Base-by-base conservation (phyloP, 2,329 filamentous ascomycete species). In the Sporothrix phasma region DNA sequence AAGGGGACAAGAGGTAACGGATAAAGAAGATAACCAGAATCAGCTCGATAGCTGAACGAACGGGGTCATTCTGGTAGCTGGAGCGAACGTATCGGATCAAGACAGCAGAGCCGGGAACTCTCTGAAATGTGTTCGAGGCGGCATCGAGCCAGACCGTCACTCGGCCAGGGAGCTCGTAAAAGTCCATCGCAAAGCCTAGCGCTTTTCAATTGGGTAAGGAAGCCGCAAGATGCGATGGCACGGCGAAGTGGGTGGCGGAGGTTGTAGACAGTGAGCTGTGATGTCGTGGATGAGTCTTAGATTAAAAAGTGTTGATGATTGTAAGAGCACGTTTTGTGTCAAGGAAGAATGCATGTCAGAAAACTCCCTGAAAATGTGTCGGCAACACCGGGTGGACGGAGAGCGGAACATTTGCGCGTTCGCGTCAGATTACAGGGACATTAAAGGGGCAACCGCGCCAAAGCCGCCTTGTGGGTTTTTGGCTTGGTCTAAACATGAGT, bases 11-110 rank as follows among this genome's bases (percentile, higher is more conserved):
- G 63, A 99, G 81, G 75, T 99, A 99, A 68, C 92, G 86, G 65
- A 99, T 88, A 68, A 95, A 95, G 78, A 99, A 99, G 63, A 99
- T 85, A 70, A 99, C 90, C 66, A 99, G 82, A 69, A 97, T 87
- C 60, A 99, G 80, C 77, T 99, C 94, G 69, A 99, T 90, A 45
- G 90, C 91, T 61, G 91, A 96, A 62, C 95, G 88, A 64, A 97
- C 86, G 10, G 94, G 94, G 72, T 99, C 94, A 74, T 99, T 89
- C 78, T 99, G 94, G 79, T 99, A 97, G 74, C 92, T 96, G 65
- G 92, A 96, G 75, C 90, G 90, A 73, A 99, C 92, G 77, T 99
- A 99, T 67, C 94, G 90, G 70, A 96, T 84, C 71, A 97, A 81
- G 70, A 99, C 96, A 47, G 93, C 90, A 34, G 93, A 97, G 61